Evolutionary conservation across 2,329 filamentous ascomycete species (phyloP).

Genomic region (Colletotrichum zoysiae): DNA sequence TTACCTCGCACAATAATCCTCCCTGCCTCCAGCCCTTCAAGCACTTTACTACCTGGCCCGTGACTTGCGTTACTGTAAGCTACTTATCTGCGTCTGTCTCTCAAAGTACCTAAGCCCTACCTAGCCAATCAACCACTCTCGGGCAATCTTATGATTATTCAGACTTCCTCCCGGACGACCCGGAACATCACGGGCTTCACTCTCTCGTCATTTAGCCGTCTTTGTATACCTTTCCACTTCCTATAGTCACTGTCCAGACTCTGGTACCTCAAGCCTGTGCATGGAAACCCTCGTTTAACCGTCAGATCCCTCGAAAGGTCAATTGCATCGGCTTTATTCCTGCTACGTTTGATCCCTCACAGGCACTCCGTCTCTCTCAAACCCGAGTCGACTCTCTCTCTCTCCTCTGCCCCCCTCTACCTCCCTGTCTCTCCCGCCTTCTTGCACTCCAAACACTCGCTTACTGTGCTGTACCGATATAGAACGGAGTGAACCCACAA

Average conservation of each 20-base stretch:
- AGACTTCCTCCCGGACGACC: slow-evolving; percentile 13
- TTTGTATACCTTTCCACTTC: background rate
- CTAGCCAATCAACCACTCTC: background rate
- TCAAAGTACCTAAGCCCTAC: too few species aligned
- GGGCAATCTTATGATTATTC: background rate
- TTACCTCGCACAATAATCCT: slow-evolving; percentile 1
- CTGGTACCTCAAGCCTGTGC: background rate
- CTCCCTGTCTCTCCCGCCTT: too few species aligned
- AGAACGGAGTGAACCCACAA: background rate
- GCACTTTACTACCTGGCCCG: background rate
- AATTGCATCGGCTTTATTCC: too few species aligned
- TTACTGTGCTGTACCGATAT: background rate
- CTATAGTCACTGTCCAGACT: background rate
- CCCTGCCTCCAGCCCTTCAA: background rate
- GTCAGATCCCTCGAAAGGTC: background rate
- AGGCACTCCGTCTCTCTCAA: background rate
- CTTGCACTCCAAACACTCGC: background rate
- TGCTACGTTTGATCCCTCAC: background rate
- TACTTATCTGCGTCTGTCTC: background rate
- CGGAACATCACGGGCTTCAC: background rate
- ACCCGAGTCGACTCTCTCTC: background rate
- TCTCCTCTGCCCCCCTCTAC: too few species aligned
- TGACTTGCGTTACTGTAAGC: background rate
- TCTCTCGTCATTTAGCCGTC: background rate
- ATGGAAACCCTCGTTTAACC: background rate